Evolutionary conservation across 768 basidiomycete genomes (phyloP).

Genomic region (Boletus pseudo-olivaceus): DNA sequence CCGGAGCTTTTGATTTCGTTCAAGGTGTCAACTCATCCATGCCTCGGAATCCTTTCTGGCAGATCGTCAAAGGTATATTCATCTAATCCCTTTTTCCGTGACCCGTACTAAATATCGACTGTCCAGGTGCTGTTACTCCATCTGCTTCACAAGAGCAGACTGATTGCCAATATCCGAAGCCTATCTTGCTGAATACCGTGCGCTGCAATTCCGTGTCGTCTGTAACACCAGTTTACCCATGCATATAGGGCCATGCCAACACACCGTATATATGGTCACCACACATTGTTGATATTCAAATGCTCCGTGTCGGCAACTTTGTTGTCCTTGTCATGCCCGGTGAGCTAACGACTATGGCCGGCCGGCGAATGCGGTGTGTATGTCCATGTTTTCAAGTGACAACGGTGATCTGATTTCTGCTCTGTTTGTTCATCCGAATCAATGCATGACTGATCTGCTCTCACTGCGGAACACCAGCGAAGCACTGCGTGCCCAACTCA

Average conservation of each 20-base stretch:
- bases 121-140: conserved; percentile 49
- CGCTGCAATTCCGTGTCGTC: not conserved
- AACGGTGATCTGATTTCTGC: conserved; percentile 1
- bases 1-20: conserved; percentile 73
- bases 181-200: conserved; percentile 67
- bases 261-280: conserved; percentile 74
- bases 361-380: conserved; percentile 65
- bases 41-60: conserved; percentile 76
- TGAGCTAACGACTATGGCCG: conserved; percentile 82
- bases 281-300: conserved; percentile 69
- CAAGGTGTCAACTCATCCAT: conserved; percentile 67
- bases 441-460: not conserved
- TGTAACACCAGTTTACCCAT: conserved; percentile 17
- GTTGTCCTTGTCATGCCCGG: conserved; percentile 75
- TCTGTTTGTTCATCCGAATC: not conserved
- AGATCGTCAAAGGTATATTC: conserved; percentile 61
- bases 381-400: not conserved
- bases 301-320: conserved; percentile 72
- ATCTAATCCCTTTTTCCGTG: not conserved
- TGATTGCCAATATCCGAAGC: conserved; percentile 74
- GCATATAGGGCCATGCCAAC: conserved; percentile 54
- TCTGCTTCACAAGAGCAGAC: conserved; percentile 56
- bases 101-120: not conserved
- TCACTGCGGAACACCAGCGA: conserved; percentile 41
- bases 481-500: conserved; percentile 60